Base-by-base conservation (phyloP, 2,329 filamentous ascomycete genomes). In the Neonectria neomacrospora region DNA sequence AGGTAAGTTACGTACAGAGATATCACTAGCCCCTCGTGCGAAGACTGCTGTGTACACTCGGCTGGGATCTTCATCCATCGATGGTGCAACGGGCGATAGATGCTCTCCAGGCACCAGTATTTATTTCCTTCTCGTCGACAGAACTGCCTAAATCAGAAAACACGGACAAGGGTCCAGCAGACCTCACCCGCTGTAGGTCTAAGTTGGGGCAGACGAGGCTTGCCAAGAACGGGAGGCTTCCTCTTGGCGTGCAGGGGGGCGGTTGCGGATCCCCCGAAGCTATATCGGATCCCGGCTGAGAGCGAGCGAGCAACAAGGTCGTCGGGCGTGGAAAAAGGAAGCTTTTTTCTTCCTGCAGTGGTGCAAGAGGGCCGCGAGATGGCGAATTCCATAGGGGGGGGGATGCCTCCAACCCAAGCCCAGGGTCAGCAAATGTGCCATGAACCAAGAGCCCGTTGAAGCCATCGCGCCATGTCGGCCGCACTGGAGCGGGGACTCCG, bases 201-300 rank as follows among this genome's bases (percentile, higher is more conserved):
- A n/a, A n/a, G n/a, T n/a, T n/a, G n/a, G n/a, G 51, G 52, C 39
- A 54, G 53, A 47, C 12, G 23, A 26, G 26, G 58, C 45, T 52
- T 37, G 48, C 34, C 39, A 44, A 42, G 45, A 30, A 30, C 23
- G 45, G 45, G 28, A 28, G 16, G 45, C 11, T 12, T 5, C 9
- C 8, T 26, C 45, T 41, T 44, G 26, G 48, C 41, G 30, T 30
- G 34, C 54, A 57, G 26, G 34, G 53, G 2, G n/a, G n/a, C 14
- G 3, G 23, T 14, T 42, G 59, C 41, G 53, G 54, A 41, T 54
- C 54, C 30, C 34, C 23, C 23, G 8, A 58, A 4, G 23, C 3
- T 37, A 16, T 16, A 16, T 37, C 34, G 34, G 14, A n/a, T 37
- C 34, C 34, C 34, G 34, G 14, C 34, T 37, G 34, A n/a, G n/a